Percentiles rank a stretch among this genome's conserved stretches.
Evolutionary conservation across 768 basidiomycete genomes (phyloP).

Genomic region (Cubamyces lactineus): DNA sequence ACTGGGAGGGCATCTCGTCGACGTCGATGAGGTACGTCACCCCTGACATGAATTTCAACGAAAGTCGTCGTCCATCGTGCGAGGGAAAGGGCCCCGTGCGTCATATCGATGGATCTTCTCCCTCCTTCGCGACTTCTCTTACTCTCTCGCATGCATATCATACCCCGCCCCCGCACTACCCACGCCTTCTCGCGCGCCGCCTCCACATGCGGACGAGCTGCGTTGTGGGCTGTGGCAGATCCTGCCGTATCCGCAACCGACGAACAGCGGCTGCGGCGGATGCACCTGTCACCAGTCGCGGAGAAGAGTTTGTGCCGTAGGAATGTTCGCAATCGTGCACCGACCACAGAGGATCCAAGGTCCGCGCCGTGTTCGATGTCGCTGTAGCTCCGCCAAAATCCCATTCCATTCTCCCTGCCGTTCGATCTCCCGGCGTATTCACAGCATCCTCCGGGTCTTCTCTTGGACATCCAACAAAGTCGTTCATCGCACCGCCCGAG

Average conservation of each 20-base stretch:
- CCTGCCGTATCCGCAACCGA: background rate
- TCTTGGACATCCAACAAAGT: background rate
- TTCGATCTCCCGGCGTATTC: background rate
- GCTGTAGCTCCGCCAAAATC: background rate
- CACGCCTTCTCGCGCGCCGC: background rate
- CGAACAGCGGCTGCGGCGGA: background rate
- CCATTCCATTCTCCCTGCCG: slow-evolving; percentile 2
- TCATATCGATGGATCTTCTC: slow-evolving; percentile 6
- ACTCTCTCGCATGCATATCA: background rate
- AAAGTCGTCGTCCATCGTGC: background rate
- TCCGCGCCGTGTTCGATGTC: slow-evolving; percentile 1
- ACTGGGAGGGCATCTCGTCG: no score
- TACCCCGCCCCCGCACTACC: no score
- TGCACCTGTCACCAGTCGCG: slow-evolving; percentile 4
- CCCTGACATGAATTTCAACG: no score
- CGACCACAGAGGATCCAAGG: background rate
- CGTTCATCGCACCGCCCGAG: background rate
- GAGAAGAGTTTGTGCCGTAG: background rate
- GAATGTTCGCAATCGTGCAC: slow-evolving; percentile 9
- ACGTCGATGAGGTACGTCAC: background rate
- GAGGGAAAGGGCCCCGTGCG: background rate
- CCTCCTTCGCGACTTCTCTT: slow-evolving; percentile 2
- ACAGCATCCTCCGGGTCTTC: background rate
- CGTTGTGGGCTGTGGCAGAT: background rate
- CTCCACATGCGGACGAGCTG: background rate